These are phyloP conservation scores for Pulveroboletus ravenelii DNA, from an alignment of 768 basidiomycete species.

Conservation along the genomic window DNA sequence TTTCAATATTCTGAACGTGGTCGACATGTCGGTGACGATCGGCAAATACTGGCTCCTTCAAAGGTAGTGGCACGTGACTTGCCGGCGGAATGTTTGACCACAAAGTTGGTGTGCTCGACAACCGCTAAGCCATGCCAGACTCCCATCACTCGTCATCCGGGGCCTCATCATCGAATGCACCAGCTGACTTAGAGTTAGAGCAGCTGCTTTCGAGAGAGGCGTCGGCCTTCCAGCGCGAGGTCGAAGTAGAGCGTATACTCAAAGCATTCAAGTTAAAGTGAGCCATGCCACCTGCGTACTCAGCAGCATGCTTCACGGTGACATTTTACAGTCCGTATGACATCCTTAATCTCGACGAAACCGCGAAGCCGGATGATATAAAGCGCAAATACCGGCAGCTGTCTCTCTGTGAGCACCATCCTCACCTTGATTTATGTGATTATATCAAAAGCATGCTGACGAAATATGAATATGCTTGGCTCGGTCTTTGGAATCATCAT, in stretches of 20 bases:
- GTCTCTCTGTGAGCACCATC: slow-evolving; percentile 65
- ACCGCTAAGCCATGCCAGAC: slow-evolving; percentile 14
- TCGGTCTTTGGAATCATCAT: not conserved
- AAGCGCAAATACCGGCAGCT: slow-evolving; percentile 86
- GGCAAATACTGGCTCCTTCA: not conserved
- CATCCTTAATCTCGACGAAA: slow-evolving; percentile 74
- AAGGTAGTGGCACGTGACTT: slow-evolving; percentile 16
- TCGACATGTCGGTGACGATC: slow-evolving; percentile 1
- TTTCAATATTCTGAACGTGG: not conserved
- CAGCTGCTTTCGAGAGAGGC: slow-evolving; percentile 76
- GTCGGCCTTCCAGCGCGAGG: slow-evolving; percentile 79
- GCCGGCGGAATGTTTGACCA: not conserved
- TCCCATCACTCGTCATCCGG: slow-evolving; percentile 1
- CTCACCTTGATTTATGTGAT: slow-evolving; percentile 1
- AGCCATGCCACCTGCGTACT: slow-evolving; percentile 20
- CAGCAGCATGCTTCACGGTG: not conserved
- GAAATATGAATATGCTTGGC: slow-evolving; percentile 8
- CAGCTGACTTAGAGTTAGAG: slow-evolving; percentile 60
- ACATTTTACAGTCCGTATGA: slow-evolving; percentile 77
- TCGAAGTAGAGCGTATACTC: slow-evolving; percentile 88
- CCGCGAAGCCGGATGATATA: slow-evolving; percentile 71
- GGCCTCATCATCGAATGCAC: slow-evolving; percentile 4
- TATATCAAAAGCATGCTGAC: slow-evolving; percentile 20
- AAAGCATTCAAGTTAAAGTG: slow-evolving; percentile 97
- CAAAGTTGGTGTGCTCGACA: not conserved